phyloP scores from a whole-genome alignment of 1,284 basidiomycete genomes.

The Mrakiaceae sp. region DNA sequence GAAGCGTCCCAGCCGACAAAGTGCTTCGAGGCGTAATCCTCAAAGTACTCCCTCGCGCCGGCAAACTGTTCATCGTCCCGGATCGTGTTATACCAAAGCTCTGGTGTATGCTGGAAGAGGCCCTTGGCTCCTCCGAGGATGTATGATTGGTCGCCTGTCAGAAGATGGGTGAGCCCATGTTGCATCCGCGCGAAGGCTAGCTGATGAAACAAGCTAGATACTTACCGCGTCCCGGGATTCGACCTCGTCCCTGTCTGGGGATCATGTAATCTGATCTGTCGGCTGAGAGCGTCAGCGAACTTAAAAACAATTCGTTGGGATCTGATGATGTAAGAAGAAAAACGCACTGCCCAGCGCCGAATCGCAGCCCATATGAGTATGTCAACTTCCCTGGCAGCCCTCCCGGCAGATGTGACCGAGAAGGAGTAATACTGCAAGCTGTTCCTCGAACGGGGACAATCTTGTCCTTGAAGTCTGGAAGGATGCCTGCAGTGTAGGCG shows the following conservation, averaged over 20 bases:
- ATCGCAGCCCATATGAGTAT: conserved; percentile 24
- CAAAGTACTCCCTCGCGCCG: conserved; percentile 22
- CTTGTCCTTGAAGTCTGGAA: background rate
- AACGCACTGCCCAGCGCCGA: conserved; percentile 20
- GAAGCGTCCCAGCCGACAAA: conserved; percentile 23
- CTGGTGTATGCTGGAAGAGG: conserved; percentile 17
- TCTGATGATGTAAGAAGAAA: too few species aligned
- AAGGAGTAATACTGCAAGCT: conserved; percentile 24
- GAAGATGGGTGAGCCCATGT: too few species aligned
- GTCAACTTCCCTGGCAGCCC: conserved; percentile 19
- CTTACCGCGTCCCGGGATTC: conserved; percentile 17
- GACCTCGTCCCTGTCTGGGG: conserved; percentile 23
- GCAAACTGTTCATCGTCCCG: conserved; percentile 23
- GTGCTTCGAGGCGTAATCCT: conserved; percentile 22
- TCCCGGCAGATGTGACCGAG: conserved; percentile 18
- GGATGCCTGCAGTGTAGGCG: conserved; percentile 7
- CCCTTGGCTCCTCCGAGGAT: conserved; percentile 26
- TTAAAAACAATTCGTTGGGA: too few species aligned
- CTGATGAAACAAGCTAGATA: too few species aligned
- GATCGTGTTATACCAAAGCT: conserved; percentile 23
- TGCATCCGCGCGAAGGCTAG: too few species aligned
- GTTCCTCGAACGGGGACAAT: conserved; percentile 11
- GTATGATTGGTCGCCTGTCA: conserved; percentile 20
- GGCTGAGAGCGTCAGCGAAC: too few species aligned
- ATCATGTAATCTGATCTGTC: conserved; percentile 23